phyloP scores from a whole-genome alignment of 768 basidiomycete genomes.

The Auricularia sp. region DNA sequence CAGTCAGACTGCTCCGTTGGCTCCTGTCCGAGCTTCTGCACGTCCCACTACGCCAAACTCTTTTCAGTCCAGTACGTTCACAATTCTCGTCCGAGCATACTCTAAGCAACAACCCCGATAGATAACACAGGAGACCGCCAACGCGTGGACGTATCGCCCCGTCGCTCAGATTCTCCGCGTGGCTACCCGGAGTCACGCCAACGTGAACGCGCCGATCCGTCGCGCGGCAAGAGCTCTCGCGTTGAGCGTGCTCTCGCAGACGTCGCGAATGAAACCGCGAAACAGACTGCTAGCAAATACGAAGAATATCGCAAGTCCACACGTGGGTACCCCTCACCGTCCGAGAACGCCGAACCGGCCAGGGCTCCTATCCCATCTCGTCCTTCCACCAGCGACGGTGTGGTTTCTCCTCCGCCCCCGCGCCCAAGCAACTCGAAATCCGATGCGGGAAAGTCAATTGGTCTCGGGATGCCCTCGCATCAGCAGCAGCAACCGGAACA shows the following conservation, averaged over 20 bases:
- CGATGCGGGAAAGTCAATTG: neutral
- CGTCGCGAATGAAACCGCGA: neutral
- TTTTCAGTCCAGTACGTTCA: neutral
- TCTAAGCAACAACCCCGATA: neutral
- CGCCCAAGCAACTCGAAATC: neutral
- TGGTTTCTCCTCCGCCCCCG: neutral
- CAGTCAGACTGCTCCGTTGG: neutral
- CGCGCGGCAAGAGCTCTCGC: neutral
- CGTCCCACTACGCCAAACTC: neutral
- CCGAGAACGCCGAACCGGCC: neutral
- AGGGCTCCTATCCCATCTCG: neutral
- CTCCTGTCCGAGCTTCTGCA: neutral
- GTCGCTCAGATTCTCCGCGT: neutral
- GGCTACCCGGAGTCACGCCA: neutral
- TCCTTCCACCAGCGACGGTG: neutral
- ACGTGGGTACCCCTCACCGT: neutral
- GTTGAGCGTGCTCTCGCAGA: neutral
- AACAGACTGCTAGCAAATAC: neutral
- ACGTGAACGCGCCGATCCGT: neutral
- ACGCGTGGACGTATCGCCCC: neutral
- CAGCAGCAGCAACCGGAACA: neutral
- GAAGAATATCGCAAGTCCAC: neutral
- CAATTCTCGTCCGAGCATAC: neutral
- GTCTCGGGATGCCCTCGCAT: neutral
- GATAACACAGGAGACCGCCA: neutral